A percentile compares a stretch with the other conserved stretches of the same genome.
phyloP scores from a whole-genome alignment of 192 early-diverging fungal species.

The Backusella psychrophila region DNA sequence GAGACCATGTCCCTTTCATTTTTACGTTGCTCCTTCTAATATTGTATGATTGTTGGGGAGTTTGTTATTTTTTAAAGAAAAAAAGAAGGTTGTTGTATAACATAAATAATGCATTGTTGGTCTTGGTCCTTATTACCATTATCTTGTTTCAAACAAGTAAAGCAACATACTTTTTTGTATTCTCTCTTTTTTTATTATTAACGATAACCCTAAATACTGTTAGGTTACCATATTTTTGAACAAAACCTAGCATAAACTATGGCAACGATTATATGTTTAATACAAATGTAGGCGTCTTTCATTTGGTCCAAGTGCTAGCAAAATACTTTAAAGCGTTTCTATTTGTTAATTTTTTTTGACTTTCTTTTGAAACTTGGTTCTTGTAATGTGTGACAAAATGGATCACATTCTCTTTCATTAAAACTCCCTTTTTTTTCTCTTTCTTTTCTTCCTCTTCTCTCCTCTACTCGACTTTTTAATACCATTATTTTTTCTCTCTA shows the following conservation, averaged over 20 bases:
- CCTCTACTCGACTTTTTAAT: background rate
- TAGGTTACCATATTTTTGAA: too few species aligned
- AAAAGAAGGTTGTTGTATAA: too few species aligned
- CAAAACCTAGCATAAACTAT: too few species aligned
- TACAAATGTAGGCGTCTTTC: background rate
- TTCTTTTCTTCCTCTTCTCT: background rate
- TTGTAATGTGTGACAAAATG: background rate
- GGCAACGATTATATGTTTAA: too few species aligned
- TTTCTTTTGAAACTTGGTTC: background rate
- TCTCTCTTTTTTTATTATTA: too few species aligned
- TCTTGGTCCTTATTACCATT: too few species aligned
- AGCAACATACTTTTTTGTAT: too few species aligned
- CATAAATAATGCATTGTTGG: too few species aligned
- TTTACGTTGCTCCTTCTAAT: background rate
- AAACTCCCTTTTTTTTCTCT: background rate
- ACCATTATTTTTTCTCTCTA: background rate
- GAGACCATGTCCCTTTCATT: background rate
- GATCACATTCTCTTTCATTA: background rate
- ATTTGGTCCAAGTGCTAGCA: background rate
- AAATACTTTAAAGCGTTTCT: background rate
- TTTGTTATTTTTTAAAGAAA: too few species aligned
- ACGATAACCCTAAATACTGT: too few species aligned
- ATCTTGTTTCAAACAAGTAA: too few species aligned
- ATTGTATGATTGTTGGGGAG: too few species aligned
- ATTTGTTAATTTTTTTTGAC: background rate